Base-by-base conservation (phyloP, 2,329 filamentous ascomycete species). In the Ophiocordyceps unilateralis region DNA sequence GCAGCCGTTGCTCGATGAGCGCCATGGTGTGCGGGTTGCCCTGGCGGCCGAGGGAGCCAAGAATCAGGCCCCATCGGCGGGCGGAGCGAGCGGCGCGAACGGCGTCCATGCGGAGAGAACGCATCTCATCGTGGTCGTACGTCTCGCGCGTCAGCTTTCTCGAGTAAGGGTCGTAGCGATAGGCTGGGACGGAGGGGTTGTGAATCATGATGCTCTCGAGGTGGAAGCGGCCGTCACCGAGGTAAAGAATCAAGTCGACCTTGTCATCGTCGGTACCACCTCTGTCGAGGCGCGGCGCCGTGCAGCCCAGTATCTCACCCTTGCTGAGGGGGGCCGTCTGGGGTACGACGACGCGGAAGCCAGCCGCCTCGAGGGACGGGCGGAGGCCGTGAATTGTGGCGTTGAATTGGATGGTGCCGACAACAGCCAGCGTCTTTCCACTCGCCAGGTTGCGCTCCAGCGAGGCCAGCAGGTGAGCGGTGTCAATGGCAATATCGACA, bases 151-250 rank as follows among this genome's bases (percentile, higher is more conserved):
- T 95, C 23, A 98, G 74, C 45, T 84, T 86, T 41, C 89, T 77
- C 11, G 87, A 91, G 64, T 98, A 98, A 0, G 93, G 91, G 57
- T 98, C 91, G 61, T 98, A 98, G 49, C 91, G 76, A 63, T 95
- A 98, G 2, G 93, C 89, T 1, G 89, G 84, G 30, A 95, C 76
- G 5, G 69, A 64, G 0, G 93, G 91, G 62, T 98, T 98, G 58
- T 96, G 91, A 50, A 98, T 98, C 89, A 98, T 98, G 55, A 93
- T 89, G 55, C 85, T 93, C 63, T 98, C 91, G 38, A 98, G 81
- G 59, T 98, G 91, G 67, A 95, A 95, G 46, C 88, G 76, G 12
- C 88, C 88, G 56, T 95, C 88, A 40, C 88, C 88, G 14, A 95
- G 76, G 58, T 95, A 95, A 1, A 95, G 67, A 39, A 95, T 81